Percentiles rank a stretch among this genome's conserved stretches.
These are phyloP conservation scores for Emericellopsis cladophorae DNA, from an alignment of 2,329 filamentous ascomycete species.

Conservation along the genomic window DNA sequence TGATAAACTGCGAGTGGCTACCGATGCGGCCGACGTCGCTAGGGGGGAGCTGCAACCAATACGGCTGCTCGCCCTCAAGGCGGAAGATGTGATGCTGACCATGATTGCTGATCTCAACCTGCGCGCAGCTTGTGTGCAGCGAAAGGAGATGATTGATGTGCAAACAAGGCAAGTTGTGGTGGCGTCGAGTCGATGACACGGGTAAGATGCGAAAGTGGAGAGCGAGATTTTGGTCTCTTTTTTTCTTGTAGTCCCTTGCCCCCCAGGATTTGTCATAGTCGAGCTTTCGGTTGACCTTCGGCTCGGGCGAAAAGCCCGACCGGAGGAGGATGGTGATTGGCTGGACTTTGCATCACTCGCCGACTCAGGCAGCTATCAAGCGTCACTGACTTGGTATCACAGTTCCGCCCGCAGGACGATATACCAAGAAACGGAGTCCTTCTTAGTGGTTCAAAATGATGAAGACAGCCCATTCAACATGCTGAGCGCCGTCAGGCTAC, in stretches of 20 bases:
- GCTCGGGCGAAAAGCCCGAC: constrained; percentile 19
- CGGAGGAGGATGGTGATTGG: constrained; percentile 15
- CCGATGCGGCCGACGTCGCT: constrained; percentile 9
- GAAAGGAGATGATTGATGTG: too few relatives aligned
- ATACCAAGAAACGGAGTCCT: too few relatives aligned
- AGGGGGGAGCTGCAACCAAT: constrained; percentile 30
- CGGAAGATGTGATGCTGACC: constrained; percentile 53
- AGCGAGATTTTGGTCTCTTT: neutral
- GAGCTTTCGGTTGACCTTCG: constrained; percentile 8
- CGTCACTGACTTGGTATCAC: too few relatives aligned
- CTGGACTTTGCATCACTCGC: constrained; percentile 2
- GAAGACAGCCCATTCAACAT: too few relatives aligned
- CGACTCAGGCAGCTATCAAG: too few relatives aligned
- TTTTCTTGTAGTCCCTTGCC: constrained; percentile 2
- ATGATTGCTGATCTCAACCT: constrained; percentile 23
- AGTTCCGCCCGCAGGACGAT: too few relatives aligned
- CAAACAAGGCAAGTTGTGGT: too few relatives aligned
- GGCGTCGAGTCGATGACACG: neutral
- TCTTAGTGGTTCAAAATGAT: too few relatives aligned
- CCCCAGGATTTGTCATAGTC: constrained; percentile 19
- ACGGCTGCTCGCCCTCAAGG: constrained; percentile 63
- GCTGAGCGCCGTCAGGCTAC: too few relatives aligned
- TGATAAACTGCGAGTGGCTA: constrained; percentile 14
- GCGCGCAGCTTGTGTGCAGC: neutral
- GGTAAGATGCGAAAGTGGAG: constrained; percentile 1